A percentile compares a stretch with the other conserved stretches of the same genome.
Conservation (phyloP, 495 filamentous ascomycete genomes). For the Penicillium goetzii region DNA sequence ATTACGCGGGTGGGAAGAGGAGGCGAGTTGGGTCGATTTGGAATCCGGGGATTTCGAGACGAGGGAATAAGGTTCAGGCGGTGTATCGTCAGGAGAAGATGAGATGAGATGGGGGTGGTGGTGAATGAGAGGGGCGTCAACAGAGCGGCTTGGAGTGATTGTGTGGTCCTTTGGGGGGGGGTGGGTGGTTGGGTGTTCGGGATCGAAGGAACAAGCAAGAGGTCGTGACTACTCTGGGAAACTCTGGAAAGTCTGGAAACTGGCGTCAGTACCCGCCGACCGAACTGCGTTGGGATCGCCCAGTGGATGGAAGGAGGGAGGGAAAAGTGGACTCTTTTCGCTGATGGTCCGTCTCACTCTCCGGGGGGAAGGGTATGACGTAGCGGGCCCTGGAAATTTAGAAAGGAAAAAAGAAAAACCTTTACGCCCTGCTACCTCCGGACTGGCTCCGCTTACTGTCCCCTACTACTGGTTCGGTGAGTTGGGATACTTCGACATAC, state of each 20-base stretch:
- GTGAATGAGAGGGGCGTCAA: not conserved
- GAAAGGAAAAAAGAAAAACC: slow-evolving; percentile 12
- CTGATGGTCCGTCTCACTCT: slow-evolving; percentile 37
- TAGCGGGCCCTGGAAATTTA: slow-evolving; percentile 32
- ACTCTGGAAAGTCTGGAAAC: slow-evolving; percentile 21
- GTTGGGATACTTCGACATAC: not conserved
- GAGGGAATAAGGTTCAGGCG: slow-evolving; percentile 26
- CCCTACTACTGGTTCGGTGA: not conserved
- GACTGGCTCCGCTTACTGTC: not conserved
- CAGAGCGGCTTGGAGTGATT: not conserved
- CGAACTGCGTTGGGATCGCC: slow-evolving; percentile 39
- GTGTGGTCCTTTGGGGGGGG: slow-evolving; percentile 5
- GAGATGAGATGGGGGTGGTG: not conserved
- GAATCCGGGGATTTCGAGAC: slow-evolving; percentile 12
- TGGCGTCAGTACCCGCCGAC: slow-evolving; percentile 36
- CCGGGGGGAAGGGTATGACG: slow-evolving; percentile 44
- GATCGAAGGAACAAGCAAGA: slow-evolving; percentile 21
- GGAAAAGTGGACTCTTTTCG: slow-evolving; percentile 35
- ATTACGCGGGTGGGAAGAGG: not conserved
- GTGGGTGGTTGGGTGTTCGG: slow-evolving; percentile 11
- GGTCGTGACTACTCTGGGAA: not conserved
- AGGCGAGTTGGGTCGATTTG: slow-evolving; percentile 16
- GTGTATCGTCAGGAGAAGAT: slow-evolving; percentile 25
- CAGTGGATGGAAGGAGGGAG: slow-evolving; percentile 23
- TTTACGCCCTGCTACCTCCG: slow-evolving; percentile 6